Base-by-base conservation (phyloP, 306 rosid genomes). In the Pterocarpus macrocarpus region DNA sequence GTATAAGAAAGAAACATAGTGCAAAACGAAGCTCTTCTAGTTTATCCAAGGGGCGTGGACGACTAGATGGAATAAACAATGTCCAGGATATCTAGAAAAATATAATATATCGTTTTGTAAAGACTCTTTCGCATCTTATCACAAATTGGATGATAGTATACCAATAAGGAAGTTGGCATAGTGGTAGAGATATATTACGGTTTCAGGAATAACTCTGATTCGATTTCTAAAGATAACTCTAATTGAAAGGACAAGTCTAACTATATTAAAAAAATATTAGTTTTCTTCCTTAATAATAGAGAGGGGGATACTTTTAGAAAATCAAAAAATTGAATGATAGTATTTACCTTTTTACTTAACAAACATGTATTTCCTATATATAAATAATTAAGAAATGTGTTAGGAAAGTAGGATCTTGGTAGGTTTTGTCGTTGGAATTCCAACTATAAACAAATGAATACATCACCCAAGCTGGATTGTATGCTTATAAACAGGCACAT, bases 391-490 rank as follows among this genome's bases (percentile, higher is more conserved):
- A 49, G 34, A 77, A 68, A 77, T 4, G 17, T 77, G 28, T 64
- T n/a, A 64, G 30, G 70, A 62, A 35, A 16, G 41, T 62, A 32
- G 64, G 55, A 62, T 38, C 11, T 76, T 39, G 80, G 17, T 69
- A 30, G 82, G 84, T 64, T 32, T 43, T 75, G 82, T 75, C 73
- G 64, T 22, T 15, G 38, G 76, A 81, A 81, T 34, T 49, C 13
- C 4, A 56, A 58, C 62, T 57, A 63, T 71, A 70, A 80, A 64
- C 71, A 75, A 75, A 79, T 9, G 61, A 22, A 52, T 15, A 53
- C 69, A 52, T 63, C 57, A 62, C 5, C 36, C 22, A 45, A 73
- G 82, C 13, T 82, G 86, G 82, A 82, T 43, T 82, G 89, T 82
- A 74, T 57, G 69, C 17, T 64, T 11, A 39, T 17, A 22, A 61